These are phyloP conservation scores for Solanum stenotomum DNA, from an alignment of 257 asterid genomes.

Conservation along the genomic window DNA sequence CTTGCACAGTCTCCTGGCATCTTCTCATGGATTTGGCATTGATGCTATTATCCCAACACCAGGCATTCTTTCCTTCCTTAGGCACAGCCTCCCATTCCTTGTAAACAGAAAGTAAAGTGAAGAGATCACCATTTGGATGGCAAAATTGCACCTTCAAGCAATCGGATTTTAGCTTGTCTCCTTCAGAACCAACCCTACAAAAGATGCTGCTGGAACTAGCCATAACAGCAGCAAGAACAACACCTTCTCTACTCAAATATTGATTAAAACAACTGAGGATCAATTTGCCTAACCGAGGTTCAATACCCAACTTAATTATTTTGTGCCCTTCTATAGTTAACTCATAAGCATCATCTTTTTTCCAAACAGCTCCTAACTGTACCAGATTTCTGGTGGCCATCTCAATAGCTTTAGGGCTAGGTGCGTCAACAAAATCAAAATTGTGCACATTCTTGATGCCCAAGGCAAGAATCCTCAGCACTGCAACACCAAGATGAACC, in stretches of 20 bases:
- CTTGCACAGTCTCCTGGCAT: constrained; percentile 70
- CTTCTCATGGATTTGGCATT: constrained; percentile 90
- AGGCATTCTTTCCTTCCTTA: constrained; percentile 32
- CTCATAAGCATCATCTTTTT: constrained; percentile 22
- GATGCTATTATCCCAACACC: constrained; percentile 97
- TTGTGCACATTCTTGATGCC: constrained; percentile 56
- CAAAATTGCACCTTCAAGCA: constrained; percentile 83
- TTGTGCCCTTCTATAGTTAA: constrained; percentile 55
- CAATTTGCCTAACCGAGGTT: constrained; percentile 88
- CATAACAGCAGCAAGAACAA: constrained; percentile 93
- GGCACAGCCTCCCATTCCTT: constrained; percentile 71
- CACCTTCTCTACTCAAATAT: constrained; percentile 67
- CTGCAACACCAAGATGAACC: constrained; percentile 86
- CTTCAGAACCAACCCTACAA: constrained; percentile 72
- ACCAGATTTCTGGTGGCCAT: constrained; percentile 70
- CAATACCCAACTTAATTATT: constrained; percentile 80
- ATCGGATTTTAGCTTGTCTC: constrained; percentile 66
- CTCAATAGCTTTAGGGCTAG: constrained; percentile 55
- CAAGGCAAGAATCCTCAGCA: constrained; percentile 73
- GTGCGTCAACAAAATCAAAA: constrained; percentile 86
- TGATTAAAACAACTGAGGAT: constrained; percentile 47
- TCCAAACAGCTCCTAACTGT: constrained; percentile 62
- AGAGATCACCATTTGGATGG: constrained; percentile 78
- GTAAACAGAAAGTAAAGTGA: constrained; percentile 83
- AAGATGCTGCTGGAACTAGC: constrained; percentile 82